phyloP scores from a whole-genome alignment of 2,329 filamentous ascomycete species.

The Microdochium bolleyi region DNA sequence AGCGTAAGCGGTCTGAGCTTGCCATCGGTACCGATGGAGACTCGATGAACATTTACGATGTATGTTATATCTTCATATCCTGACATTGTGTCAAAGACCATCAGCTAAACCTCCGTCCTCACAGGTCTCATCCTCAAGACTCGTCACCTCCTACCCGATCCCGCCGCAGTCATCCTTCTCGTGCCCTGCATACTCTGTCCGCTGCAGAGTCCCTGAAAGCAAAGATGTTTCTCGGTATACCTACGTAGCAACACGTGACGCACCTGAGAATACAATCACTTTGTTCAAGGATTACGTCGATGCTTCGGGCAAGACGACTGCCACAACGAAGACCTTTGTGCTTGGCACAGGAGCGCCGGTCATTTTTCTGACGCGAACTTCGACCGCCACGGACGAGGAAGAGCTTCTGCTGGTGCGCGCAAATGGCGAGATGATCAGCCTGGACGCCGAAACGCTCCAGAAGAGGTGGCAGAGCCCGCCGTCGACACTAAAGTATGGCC shows the following conservation, averaged over 20 bases:
- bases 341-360: constrained; percentile 32
- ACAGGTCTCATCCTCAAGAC: constrained; percentile 51
- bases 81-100: constrained; percentile 1
- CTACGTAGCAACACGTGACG: constrained; percentile 48
- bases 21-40: constrained; percentile 59
- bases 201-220: constrained; percentile 38
- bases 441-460: constrained; percentile 47
- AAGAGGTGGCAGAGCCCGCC: constrained; percentile 38
- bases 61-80: constrained; percentile 3
- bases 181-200: constrained; percentile 51
- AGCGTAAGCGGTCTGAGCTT: constrained; percentile 55
- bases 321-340: constrained; percentile 36
- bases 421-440: constrained; percentile 52
- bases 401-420: constrained; percentile 48
- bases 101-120: constrained; percentile 8
- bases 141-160: constrained; percentile 60
- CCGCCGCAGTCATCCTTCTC: constrained; percentile 57
- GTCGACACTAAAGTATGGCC: constrained; percentile 31
- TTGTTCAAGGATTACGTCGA: constrained; percentile 51
- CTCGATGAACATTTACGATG: constrained; percentile 58
- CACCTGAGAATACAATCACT: constrained; percentile 41
- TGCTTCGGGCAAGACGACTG: constrained; percentile 41
- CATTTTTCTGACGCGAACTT: constrained; percentile 28
- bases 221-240: constrained; percentile 49
- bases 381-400: constrained; percentile 7